Base-by-base conservation (phyloP, 2,329 filamentous ascomycete species). In the Fusarium camptoceras region DNA sequence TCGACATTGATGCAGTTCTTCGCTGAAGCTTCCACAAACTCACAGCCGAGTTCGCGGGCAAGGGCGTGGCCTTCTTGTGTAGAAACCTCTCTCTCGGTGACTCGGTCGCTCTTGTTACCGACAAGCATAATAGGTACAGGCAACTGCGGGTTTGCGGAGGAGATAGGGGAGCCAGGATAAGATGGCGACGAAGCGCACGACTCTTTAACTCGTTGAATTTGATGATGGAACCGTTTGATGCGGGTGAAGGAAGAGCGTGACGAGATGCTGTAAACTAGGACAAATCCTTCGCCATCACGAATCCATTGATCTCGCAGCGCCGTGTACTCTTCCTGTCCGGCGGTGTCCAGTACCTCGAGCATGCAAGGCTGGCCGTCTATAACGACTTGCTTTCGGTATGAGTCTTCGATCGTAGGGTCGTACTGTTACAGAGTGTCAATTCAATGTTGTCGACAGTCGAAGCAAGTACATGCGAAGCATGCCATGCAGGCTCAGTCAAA, bases 1-100 rank as follows among this genome's bases (percentile, higher is more conserved):
- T 97, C 96, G 56, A 98, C 95, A 77, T 98, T 98, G 85, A 98
- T 94, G 83, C 94, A 97, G 80, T 97, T 98, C 84, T 98, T 98
- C 37, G 95, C 95, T 9, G 94, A 98, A 3, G 95, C 94, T 81
- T 98, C 95, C 74, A 98, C 94, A 76, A 98, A 98, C 75, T 98
- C 94, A 82, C 96, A 98, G 68, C 94, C 94, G 41, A 99, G 85
- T 76, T 98, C 94, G 76, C 94, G 92, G 58, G 96, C 95, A 41
- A 98, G 84, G 55, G 94, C 94, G 73, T 94, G 92, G 18, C 96
- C 96, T 83, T 99, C 96, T 81, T 98, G 96, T 53, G 94, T 97
- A 4, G 94, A 98, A 6, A 98, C 96, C 78, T 98, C 95, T 72
- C 96, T 90, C 83, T 98, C 96, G 28, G 95, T 97, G 48, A 97